phyloP scores from a whole-genome alignment of 2,329 filamentous ascomycete species.

The Fusarium newnesense region DNA sequence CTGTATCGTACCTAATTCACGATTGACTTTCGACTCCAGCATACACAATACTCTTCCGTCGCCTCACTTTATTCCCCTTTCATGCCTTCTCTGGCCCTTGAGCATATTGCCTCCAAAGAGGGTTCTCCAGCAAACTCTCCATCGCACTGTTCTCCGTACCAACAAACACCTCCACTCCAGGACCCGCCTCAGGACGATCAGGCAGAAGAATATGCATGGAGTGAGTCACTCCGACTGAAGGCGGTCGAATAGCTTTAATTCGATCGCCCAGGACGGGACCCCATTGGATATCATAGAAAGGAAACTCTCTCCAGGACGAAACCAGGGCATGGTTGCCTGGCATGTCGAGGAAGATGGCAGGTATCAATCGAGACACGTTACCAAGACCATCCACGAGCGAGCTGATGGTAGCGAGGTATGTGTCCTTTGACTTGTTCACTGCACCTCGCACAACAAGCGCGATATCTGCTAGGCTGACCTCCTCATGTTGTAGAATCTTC shows the following conservation, averaged over 20 bases:
- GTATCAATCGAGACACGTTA: neutral
- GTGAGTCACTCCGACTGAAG: conserved; percentile 5
- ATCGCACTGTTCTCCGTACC: conserved; percentile 7
- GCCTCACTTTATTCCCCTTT: neutral
- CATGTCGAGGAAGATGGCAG: conserved; percentile 8
- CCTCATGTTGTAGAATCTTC: neutral
- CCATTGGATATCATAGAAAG: conserved; percentile 18
- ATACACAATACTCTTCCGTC: rapidly evolving
- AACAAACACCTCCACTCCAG: conserved; percentile 6
- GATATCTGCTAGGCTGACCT: conserved; percentile 1
- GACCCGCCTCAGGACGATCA: neutral
- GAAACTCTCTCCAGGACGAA: conserved; percentile 18
- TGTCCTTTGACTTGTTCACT: conserved; percentile 6
- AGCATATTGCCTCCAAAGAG: conserved; percentile 1
- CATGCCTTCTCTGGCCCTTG: neutral
- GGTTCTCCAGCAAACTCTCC: neutral
- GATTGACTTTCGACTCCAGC: rapidly evolving
- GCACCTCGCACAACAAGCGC: neutral
- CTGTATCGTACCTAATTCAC: neutral
- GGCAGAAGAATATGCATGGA: conserved; percentile 8
- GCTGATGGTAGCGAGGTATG: neutral
- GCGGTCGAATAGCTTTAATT: conserved; percentile 3
- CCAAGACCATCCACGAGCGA: neutral
- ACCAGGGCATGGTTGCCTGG: conserved; percentile 5
- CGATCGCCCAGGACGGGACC: neutral